phyloP scores from a whole-genome alignment of 2,329 filamentous ascomycete genomes.

The Bisporella sp. region DNA sequence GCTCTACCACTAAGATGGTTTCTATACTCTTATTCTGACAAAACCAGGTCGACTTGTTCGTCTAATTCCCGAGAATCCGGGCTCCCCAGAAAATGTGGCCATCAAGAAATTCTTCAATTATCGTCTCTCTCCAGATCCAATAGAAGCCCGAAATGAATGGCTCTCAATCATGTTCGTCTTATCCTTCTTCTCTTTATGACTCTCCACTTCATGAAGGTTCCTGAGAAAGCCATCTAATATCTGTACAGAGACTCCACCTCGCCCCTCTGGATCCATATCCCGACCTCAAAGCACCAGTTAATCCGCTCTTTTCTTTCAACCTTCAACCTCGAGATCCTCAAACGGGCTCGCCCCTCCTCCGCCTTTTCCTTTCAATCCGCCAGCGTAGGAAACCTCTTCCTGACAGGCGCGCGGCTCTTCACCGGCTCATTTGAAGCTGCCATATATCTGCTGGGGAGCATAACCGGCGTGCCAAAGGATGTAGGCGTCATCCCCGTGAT shows the following conservation, averaged over 20 bases:
- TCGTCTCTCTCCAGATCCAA: slow-evolving; percentile 58
- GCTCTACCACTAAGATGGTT: no score
- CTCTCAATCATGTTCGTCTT: slow-evolving; percentile 59
- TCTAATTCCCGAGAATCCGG: slow-evolving; percentile 65
- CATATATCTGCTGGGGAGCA: slow-evolving; percentile 81
- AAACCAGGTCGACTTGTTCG: slow-evolving; percentile 73
- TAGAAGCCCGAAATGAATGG: slow-evolving; percentile 70
- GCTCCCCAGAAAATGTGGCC: slow-evolving; percentile 58
- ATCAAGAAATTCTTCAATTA: slow-evolving; percentile 85
- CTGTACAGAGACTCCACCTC: not conserved
- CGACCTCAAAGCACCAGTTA: slow-evolving; percentile 67
- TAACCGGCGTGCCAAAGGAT: slow-evolving; percentile 73
- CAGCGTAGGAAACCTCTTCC: slow-evolving; percentile 71
- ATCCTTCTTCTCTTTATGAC: no score
- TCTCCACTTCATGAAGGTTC: no score
- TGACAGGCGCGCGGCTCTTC: slow-evolving; percentile 82
- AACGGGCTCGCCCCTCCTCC: slow-evolving; percentile 63
- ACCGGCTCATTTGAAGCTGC: slow-evolving; percentile 88
- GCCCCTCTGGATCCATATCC: slow-evolving; percentile 63
- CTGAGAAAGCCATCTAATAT: no score
- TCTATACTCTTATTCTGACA: not conserved
- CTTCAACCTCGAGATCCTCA: slow-evolving; percentile 71
- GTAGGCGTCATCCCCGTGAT: slow-evolving; percentile 82
- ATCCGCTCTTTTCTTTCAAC: slow-evolving; percentile 72
- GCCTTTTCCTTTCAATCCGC: slow-evolving; percentile 73